A percentile compares a stretch with the other conserved stretches of the same genome.
phyloP scores from a whole-genome alignment of 2,329 filamentous ascomycete species.

The Septoria petroselini region DNA sequence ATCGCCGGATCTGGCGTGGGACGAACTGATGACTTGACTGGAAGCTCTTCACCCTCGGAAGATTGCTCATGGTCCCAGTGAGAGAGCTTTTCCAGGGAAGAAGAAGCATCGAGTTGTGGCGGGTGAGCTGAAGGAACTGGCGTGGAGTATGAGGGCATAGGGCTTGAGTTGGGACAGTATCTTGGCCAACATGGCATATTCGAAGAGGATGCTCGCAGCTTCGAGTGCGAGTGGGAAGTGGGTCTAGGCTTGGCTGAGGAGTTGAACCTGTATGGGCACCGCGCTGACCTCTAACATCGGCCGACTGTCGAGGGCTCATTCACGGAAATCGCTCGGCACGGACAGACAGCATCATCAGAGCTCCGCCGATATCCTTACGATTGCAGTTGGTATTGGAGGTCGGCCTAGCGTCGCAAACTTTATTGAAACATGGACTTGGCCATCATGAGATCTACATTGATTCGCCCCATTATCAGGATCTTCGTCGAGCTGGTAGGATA shows the following conservation, averaged over 20 bases:
- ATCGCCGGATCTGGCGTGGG: constrained; percentile 1
- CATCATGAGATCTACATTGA: too few species aligned
- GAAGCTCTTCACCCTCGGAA: constrained; percentile 1
- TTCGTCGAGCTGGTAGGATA: too few species aligned
- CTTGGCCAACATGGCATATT: background rate
- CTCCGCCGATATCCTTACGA: too few species aligned
- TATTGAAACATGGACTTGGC: too few species aligned
- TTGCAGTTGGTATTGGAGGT: too few species aligned
- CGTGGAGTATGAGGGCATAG: background rate
- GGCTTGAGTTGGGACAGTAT: constrained; percentile 1
- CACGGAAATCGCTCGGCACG: too few species aligned
- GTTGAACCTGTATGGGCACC: too few species aligned
- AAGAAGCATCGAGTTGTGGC: constrained; percentile 6
- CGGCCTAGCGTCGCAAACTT: too few species aligned
- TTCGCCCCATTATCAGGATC: too few species aligned
- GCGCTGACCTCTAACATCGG: too few species aligned
- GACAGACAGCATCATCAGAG: too few species aligned
- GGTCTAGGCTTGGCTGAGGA: background rate
- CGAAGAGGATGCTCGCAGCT: constrained; percentile 5
- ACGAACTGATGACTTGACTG: constrained; percentile 6
- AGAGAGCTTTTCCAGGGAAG: background rate
- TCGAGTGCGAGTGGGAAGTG: constrained; percentile 3
- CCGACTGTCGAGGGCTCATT: too few species aligned
- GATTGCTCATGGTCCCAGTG: constrained; percentile 2
- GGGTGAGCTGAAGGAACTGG: constrained; percentile 13